Evolutionary conservation across 805 yeast genomes (phyloP), one percentile per base, ranked within the genome.

Genomic region (Debaryomyces castellii): DNA sequence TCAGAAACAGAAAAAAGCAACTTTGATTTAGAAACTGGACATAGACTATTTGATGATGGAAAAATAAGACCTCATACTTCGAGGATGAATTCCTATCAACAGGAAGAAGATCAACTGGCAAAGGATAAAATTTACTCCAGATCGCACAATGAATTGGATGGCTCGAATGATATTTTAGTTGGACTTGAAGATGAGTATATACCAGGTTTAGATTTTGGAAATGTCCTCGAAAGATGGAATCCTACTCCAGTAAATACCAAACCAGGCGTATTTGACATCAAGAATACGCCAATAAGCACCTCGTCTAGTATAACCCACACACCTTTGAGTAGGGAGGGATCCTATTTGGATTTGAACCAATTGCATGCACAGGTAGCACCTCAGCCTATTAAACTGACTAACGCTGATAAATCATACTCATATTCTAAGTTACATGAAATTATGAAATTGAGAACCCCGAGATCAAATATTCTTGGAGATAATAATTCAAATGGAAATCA

Each of bases 171-270:
- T 38, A 38, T 46, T 8, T 59, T 58, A 30, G 57, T 46, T 27
- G 90, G 89, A 0, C 67, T 85, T 52, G 85, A 82, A 55, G 92
- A 86, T 59, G 94, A 87, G 57, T 87, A 86, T 55, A 76, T 87
- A 12, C 92, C 92, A 0, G 87, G 84, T 40, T 68, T 87, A 23
- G 83, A 83, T 53, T 83, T 82, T 50, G 67, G 73, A 34, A 73
- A 77, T 21, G 62, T 66, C 56, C 51, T 80, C 1, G 61, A 67
- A 41, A 67, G 69, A 44, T 82, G 87, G 87, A 69, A 69, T 43
- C 51, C 48, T 34, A 56, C 49, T 16, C 45, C 47, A 6, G 52
- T 58, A 2, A 63, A 57, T 24, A 50, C 44, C 11, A 51, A 51
- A n/a, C 23, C 41, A 25, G 35, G 39, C 40, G 27, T 39, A 6